Percentiles rank a stretch among this genome's conserved stretches.
Evolutionary conservation across 805 yeast species (phyloP).

Genomic region (Tetrapisispora taiwanensis): DNA sequence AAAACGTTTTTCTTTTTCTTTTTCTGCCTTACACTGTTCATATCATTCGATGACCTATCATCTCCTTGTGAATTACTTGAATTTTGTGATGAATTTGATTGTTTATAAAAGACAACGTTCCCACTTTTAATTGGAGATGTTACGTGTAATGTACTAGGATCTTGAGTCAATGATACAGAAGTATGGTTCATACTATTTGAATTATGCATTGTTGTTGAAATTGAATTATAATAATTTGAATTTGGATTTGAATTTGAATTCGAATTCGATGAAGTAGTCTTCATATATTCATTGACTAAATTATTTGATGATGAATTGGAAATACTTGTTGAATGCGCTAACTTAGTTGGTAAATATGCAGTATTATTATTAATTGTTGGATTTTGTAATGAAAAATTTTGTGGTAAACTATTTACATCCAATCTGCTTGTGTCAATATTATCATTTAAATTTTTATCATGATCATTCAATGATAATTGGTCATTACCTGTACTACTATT

Average conservation of each 20-base stretch:
- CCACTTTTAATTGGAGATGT: not conserved
- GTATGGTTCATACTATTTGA: not conserved
- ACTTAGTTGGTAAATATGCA: slow-evolving; percentile 1
- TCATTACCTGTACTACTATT: not conserved
- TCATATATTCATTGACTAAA: not conserved
- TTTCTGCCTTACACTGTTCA: not conserved
- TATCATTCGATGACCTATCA: not conserved
- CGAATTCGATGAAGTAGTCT: not conserved
- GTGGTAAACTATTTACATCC: not conserved
- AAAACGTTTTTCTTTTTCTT: slow-evolving; percentile 21
- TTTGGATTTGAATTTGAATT: no score
- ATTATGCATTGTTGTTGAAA: not conserved
- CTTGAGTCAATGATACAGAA: not conserved
- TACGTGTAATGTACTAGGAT: not conserved
- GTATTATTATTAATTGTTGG: slow-evolving; percentile 2
- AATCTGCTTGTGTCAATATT: not conserved
- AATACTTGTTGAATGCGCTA: not conserved
- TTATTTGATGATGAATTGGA: not conserved
- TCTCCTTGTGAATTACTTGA: not conserved
- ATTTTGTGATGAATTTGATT: not conserved
- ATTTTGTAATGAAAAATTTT: not conserved
- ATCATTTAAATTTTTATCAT: not conserved
- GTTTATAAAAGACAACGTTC: not conserved
- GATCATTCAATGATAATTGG: not conserved
- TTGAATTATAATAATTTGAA: not conserved